These are phyloP conservation scores for Chalaropsis thielavioides DNA, from an alignment of 2,329 filamentous ascomycete species.

Conservation along the genomic window DNA sequence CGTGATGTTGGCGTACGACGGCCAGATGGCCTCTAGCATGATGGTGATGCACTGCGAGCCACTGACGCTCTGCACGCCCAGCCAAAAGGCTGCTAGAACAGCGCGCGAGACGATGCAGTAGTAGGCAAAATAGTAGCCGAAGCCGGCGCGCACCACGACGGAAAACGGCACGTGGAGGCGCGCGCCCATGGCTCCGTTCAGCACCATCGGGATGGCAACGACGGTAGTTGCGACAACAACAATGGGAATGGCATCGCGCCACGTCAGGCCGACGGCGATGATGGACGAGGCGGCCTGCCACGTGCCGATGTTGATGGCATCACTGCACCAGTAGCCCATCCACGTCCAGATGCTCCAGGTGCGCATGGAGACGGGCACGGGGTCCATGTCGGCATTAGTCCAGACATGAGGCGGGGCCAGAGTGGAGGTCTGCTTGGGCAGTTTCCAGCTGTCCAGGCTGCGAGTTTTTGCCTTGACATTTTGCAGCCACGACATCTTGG, in stretches of 20 bases:
- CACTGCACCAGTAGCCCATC: slow-evolving; percentile 35
- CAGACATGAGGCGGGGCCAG: slow-evolving; percentile 19
- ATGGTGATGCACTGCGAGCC: slow-evolving; percentile 22
- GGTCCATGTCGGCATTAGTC: slow-evolving; percentile 28
- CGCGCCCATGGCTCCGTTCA: slow-evolving; percentile 29
- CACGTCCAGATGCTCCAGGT: slow-evolving; percentile 33
- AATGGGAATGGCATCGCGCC: slow-evolving; percentile 31
- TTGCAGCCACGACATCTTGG: slow-evolving; percentile 14
- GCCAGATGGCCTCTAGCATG: slow-evolving; percentile 27
- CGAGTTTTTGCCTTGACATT: slow-evolving; percentile 14
- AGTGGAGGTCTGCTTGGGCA: slow-evolving; percentile 16
- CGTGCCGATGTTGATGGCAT: slow-evolving; percentile 21
- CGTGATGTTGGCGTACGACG: slow-evolving; percentile 26
- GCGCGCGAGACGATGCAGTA: slow-evolving; percentile 28
- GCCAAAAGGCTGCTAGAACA: slow-evolving; percentile 33
- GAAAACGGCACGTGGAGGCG: slow-evolving; percentile 31
- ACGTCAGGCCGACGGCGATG: slow-evolving; percentile 31
- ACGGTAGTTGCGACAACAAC: slow-evolving; percentile 32
- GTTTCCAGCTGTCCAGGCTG: slow-evolving; percentile 11
- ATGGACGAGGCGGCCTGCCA: slow-evolving; percentile 23
- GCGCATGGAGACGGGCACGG: slow-evolving; percentile 27
- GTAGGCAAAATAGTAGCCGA: slow-evolving; percentile 30
- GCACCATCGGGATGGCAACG: slow-evolving; percentile 31
- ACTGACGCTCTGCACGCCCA: slow-evolving; percentile 31
- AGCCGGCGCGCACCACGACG: slow-evolving; percentile 28